Evolutionary conservation across 2,329 filamentous ascomycete species (phyloP).

Genomic region (Pestalotiopsis fici): DNA sequence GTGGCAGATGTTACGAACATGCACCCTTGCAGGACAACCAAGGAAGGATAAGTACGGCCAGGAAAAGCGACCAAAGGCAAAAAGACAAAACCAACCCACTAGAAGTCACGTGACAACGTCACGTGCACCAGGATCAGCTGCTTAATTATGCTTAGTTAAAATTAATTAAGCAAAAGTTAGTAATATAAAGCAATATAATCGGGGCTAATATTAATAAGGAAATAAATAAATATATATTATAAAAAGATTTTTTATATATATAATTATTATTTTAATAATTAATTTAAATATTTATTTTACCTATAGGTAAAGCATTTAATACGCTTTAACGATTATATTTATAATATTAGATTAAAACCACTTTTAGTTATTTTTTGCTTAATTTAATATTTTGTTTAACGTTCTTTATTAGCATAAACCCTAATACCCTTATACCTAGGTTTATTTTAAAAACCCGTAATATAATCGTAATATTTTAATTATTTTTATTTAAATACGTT

Average conservation of each 20-base stretch:
- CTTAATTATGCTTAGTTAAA: not conserved
- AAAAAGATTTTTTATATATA: not conserved
- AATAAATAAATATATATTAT: constrained; percentile 3
- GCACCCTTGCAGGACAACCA: not conserved
- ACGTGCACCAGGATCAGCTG: too few relatives aligned
- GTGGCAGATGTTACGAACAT: not conserved
- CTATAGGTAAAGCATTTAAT: too few relatives aligned
- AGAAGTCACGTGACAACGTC: not conserved
- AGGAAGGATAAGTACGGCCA: not conserved
- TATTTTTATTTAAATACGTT: constrained; percentile 2
- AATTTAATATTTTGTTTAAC: too few relatives aligned
- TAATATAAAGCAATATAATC: not conserved
- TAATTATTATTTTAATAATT: constrained; percentile 4
- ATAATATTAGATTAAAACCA: too few relatives aligned
- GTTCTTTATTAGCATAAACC: too few relatives aligned
- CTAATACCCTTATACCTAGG: not conserved
- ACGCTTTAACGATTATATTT: too few relatives aligned
- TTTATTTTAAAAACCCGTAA: not conserved
- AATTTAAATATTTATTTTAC: too few relatives aligned
- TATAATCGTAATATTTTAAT: constrained; percentile 7
- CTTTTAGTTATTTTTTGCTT: too few relatives aligned
- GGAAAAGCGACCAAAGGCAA: too few relatives aligned
- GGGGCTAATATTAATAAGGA: not conserved
- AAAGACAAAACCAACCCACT: too few relatives aligned
- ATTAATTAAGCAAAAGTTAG: not conserved